Evolutionary conservation across 129 eudicot genomes (phyloP), one percentile per base, ranked within the genome.

Genomic region (Flaveria linearis): DNA sequence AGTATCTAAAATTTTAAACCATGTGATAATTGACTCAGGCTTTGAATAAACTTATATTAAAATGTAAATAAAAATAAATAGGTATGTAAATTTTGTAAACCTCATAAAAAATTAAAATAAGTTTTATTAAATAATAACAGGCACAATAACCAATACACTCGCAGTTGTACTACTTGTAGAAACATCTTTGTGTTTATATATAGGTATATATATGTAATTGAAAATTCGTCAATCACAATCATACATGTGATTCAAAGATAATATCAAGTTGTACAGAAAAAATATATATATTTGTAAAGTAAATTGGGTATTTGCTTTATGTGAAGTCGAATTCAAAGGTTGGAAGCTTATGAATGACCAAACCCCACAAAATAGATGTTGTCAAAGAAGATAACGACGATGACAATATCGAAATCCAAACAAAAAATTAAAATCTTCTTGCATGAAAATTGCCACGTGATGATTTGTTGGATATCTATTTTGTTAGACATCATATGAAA

Each of bases 251-350:
- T n/a, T 52, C 10, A n/a, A 16, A 52, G 52, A 47, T 47, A 47
- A 47, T 47, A 47, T 47, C 16, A 13, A 47, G 2, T 3, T 47
- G 16, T 47, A 2, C 13, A 47, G 15, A 13, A 47, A 10, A 46
- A 4, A 36, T 0, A 36, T 36, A 36, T 4, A 47, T 47, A 13
- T 10, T 47, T n/a, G 52, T 11, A 13, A 47, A 13, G 2, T 47
- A 13, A 47, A 47, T 47, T 47, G n/a, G n/a, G 3, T 12, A 47
- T 47, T 47, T 47, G 52, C 15, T 25, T 11, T 17, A 50, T 26
- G 75, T 71, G 61, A 71, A 71, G 46, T 47, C 46, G 8, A 71
- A 50, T 28, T 49, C 25, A 0, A 49, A 49, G 43, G 42, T 68
- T 68, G 73, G 73, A 68, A 68, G 73, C 41, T 45, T 68, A 22